Percentiles rank a stretch among this genome's conserved stretches.
These are phyloP conservation scores for Papiliotrema fonsecae DNA, from an alignment of 1,284 basidiomycete species.

Conservation along the genomic window DNA sequence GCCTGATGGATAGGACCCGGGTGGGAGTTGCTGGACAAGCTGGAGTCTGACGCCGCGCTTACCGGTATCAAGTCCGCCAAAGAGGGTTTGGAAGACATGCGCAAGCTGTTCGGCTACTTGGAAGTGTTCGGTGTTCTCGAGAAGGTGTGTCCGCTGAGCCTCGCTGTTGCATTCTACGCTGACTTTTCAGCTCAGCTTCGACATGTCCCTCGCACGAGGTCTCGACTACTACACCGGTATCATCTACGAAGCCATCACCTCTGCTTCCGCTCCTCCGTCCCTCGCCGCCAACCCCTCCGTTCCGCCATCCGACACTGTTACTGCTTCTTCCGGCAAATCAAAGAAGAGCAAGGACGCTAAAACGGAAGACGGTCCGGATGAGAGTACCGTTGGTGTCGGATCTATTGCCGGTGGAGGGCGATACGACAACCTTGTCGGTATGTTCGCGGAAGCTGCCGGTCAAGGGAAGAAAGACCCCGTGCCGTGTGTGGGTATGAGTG, in stretches of 20 bases:
- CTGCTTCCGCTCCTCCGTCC: constrained; percentile 84
- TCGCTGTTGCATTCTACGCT: neutral
- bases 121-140: constrained; percentile 74
- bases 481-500: constrained; percentile 89
- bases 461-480: constrained; percentile 56
- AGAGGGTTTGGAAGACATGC: constrained; percentile 88
- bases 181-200: constrained; percentile 74
- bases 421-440: constrained; percentile 94
- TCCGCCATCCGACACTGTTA: constrained; percentile 34
- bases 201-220: constrained; percentile 91
- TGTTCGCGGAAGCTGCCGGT: constrained; percentile 78
- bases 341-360: constrained; percentile 52
- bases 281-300: constrained; percentile 58
- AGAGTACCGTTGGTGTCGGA: constrained; percentile 88
- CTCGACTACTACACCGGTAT: constrained; percentile 99
- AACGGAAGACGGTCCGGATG: constrained; percentile 62
- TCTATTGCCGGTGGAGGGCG: constrained; percentile 96
- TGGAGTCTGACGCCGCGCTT: constrained; percentile 66
- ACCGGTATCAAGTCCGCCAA: constrained; percentile 70
- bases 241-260: constrained; percentile 95
- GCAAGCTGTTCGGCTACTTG: constrained; percentile 75
- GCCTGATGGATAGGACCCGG: constrained; percentile 49
- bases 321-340: constrained; percentile 36
- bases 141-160: constrained; percentile 53
- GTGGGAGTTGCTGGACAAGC: constrained; percentile 66